Conservation (phyloP, 1,139 yeast species). For the Taphrina wiesneri region DNA sequence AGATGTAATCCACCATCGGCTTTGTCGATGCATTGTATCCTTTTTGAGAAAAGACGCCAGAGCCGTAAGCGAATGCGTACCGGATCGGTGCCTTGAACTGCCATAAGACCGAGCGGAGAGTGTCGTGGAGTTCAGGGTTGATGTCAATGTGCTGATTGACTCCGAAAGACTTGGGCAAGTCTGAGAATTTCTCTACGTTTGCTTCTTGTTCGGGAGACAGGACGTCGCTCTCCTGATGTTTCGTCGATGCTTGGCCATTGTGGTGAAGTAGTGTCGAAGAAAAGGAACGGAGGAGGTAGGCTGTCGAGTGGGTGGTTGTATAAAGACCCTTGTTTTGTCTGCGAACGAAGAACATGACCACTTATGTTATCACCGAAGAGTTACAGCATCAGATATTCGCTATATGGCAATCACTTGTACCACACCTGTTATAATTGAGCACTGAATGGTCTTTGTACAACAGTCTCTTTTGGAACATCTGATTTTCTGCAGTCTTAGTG, state of each 20-base stretch:
- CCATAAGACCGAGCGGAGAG: constrained; percentile 55
- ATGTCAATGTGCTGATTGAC: constrained; percentile 59
- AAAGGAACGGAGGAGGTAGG: neutral
- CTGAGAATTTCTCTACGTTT: constrained; percentile 45
- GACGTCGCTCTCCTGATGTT: constrained; percentile 5
- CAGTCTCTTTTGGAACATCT: too few relatives aligned
- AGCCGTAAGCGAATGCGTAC: constrained; percentile 89
- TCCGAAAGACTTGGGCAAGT: constrained; percentile 58
- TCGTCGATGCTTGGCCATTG: neutral
- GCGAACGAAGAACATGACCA: neutral
- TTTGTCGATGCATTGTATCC: constrained; percentile 57
- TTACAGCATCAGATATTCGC: neutral
- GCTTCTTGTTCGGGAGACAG: neutral
- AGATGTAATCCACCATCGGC: constrained; percentile 85
- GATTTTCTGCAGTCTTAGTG: too few relatives aligned
- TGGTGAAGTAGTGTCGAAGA: neutral
- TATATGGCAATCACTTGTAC: too few relatives aligned
- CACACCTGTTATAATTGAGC: too few relatives aligned
- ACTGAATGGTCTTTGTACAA: too few relatives aligned
- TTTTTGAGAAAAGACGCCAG: constrained; percentile 85
- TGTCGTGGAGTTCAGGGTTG: constrained; percentile 51
- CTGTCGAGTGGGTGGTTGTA: neutral
- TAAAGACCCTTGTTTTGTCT: neutral
- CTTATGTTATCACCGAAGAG: neutral
- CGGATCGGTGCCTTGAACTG: constrained; percentile 68